Evolutionary conservation across 1,284 basidiomycete genomes (phyloP).

Genomic region (Puccinia sorghi): DNA sequence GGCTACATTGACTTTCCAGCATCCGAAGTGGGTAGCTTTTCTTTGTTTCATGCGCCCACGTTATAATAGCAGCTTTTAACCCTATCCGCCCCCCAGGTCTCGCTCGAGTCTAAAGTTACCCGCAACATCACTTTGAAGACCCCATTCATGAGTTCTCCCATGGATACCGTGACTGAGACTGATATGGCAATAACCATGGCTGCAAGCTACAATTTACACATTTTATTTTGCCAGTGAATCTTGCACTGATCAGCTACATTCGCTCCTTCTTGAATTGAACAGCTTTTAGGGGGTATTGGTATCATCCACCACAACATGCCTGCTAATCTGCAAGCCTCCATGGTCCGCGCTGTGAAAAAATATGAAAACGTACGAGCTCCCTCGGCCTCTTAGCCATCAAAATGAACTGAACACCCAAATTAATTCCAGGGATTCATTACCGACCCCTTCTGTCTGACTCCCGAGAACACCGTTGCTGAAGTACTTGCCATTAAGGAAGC

Average conservation of each 20-base stretch:
- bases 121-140: constrained; percentile 91
- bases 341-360: constrained; percentile 96
- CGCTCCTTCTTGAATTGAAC: constrained; percentile 53
- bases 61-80: background rate
- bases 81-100: constrained; percentile 62
- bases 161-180: constrained; percentile 98
- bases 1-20: constrained; percentile 94
- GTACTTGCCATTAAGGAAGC: constrained; percentile 90
- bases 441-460: constrained; percentile 84
- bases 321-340: constrained; percentile 82
- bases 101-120: constrained; percentile 82
- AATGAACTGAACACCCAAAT: background rate
- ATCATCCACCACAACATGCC: constrained; percentile 98
- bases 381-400: background rate
- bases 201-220: constrained; percentile 59
- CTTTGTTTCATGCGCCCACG: background rate
- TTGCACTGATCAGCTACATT: constrained; percentile 41
- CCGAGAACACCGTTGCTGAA: constrained; percentile 77
- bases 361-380: constrained; percentile 52
- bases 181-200: constrained; percentile 97
- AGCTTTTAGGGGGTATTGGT: constrained; percentile 94
- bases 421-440: constrained; percentile 86
- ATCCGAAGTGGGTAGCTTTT: constrained; percentile 55
- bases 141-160: constrained; percentile 95
- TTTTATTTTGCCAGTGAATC: background rate